Evolutionary conservation across 129 eudicot genomes (phyloP).

Genomic region (Smallanthus sonchifolius): DNA sequence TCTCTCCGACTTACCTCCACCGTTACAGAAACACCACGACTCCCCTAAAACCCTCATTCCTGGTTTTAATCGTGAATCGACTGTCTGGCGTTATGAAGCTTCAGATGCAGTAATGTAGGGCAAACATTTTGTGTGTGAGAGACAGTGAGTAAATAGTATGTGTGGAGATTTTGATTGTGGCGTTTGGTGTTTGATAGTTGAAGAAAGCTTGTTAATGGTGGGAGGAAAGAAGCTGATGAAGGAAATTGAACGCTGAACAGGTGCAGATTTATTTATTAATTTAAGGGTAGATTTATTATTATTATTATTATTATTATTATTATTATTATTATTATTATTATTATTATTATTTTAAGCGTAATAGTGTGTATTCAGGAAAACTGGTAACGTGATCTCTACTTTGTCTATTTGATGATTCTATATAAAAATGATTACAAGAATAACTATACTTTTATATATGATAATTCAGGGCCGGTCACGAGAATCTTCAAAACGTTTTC

Average conservation of each 20-base stretch:
- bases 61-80: neutral
- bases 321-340: neutral
- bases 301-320: neutral
- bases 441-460: neutral
- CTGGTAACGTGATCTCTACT: neutral
- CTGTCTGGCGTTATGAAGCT: neutral
- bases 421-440: neutral
- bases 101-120: slow-evolving; percentile 25
- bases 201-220: slow-evolving; percentile 18
- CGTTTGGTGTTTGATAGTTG: neutral
- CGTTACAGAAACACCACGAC: slow-evolving; percentile 94
- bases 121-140: slow-evolving; percentile 10
- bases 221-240: slow-evolving; percentile 25
- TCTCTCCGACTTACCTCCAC: slow-evolving; percentile 90
- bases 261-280: slow-evolving; percentile 17
- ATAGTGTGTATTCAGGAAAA: neutral
- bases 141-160: neutral
- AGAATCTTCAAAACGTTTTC: too few relatives aligned
- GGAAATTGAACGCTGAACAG: slow-evolving; percentile 21
- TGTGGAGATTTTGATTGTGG: neutral
- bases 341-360: neutral
- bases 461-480: too few relatives aligned
- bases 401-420: neutral
- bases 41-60: slow-evolving; percentile 73
- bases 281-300: slow-evolving; percentile 8